These are phyloP conservation scores for Chiua virens DNA, from an alignment of 768 basidiomycete genomes.

Conservation along the genomic window DNA sequence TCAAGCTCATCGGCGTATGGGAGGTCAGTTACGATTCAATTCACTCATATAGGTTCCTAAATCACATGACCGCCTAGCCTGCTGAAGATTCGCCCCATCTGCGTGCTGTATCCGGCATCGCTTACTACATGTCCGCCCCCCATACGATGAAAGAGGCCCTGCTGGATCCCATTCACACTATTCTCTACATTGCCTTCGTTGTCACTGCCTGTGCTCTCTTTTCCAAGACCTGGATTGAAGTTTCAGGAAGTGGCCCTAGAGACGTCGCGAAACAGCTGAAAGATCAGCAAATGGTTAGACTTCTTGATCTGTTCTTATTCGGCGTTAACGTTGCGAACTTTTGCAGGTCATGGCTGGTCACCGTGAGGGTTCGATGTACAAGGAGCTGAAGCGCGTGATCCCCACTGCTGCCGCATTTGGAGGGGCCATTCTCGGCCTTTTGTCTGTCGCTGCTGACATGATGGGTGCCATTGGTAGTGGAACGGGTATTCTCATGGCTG, in stretches of 20 bases:
- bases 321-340: not conserved
- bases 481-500: slow-evolving; percentile 96
- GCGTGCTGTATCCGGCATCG: slow-evolving; percentile 84
- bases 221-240: slow-evolving; percentile 99
- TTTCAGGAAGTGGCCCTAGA: slow-evolving; percentile 92
- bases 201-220: slow-evolving; percentile 93
- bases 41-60: not conserved
- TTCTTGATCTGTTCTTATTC: not conserved
- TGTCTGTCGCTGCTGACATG: slow-evolving; percentile 89
- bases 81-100: slow-evolving; percentile 94
- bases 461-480: slow-evolving; percentile 96
- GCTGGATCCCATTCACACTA: slow-evolving; percentile 91
- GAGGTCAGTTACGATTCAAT: slow-evolving; percentile 61
- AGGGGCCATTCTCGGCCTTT: slow-evolving; percentile 91
- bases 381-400: slow-evolving; percentile 96
- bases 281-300: slow-evolving; percentile 91
- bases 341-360: slow-evolving; percentile 79
- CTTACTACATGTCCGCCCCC: slow-evolving; percentile 99
- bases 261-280: slow-evolving; percentile 98
- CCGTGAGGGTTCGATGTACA: slow-evolving; percentile 98
- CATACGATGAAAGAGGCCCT: slow-evolving; percentile 87
- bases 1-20: slow-evolving; percentile 93
- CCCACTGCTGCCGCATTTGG: slow-evolving; percentile 98
- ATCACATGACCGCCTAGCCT: slow-evolving; percentile 53
- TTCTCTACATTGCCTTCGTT: slow-evolving; percentile 89